Evolutionary conservation across 2,329 filamentous ascomycete species (phyloP).

Genomic region (Paraphaeosphaeria sporulosa): DNA sequence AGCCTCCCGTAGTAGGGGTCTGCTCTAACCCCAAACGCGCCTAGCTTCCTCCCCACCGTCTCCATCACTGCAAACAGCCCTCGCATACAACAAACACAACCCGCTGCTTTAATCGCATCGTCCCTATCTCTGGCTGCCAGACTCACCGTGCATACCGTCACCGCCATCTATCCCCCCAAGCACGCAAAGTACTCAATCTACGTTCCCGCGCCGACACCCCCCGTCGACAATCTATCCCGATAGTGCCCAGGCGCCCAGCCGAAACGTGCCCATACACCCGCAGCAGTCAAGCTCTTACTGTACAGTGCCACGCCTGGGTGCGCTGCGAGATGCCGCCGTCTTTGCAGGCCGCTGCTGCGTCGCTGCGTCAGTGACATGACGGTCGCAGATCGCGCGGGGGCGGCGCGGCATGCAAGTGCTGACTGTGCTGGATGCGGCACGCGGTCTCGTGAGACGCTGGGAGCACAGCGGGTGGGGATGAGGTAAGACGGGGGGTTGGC

Average conservation of each 20-base stretch:
- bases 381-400: slow-evolving; percentile 4
- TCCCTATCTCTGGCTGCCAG: not conserved
- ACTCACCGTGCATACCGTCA: not conserved
- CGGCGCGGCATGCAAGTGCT: not conserved
- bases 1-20: not conserved
- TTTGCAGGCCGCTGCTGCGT: not conserved
- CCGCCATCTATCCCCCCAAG: slow-evolving; percentile 5
- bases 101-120: slow-evolving; percentile 6
- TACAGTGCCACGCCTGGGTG: not conserved
- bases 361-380: slow-evolving; percentile 1
- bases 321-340: slow-evolving; percentile 10
- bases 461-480: not conserved
- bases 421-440: slow-evolving; percentile 9
- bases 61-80: slow-evolving; percentile 4
- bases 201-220: slow-evolving; percentile 6
- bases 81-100: not conserved
- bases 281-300: slow-evolving; percentile 1
- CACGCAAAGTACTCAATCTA: slow-evolving; percentile 11
- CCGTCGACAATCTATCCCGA: slow-evolving; percentile 14
- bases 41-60: not conserved
- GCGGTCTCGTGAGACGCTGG: not conserved
- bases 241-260: slow-evolving; percentile 15
- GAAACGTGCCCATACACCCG: not conserved
- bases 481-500: slow-evolving; percentile 5
- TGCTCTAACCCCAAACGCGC: not conserved